Conservation (phyloP, 306 rosid genomes). For the Datisca glomerata region DNA sequence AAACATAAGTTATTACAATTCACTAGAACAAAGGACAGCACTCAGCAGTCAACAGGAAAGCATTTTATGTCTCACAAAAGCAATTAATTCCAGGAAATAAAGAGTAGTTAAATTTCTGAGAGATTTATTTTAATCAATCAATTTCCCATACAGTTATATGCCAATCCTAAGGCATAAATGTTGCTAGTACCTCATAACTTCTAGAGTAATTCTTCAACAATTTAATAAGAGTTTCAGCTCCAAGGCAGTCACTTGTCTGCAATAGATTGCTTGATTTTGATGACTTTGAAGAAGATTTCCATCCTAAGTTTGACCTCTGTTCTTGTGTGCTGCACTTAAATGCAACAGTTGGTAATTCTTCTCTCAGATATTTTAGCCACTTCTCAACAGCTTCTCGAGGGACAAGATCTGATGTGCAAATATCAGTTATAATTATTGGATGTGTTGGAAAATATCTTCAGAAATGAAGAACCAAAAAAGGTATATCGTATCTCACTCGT, state of each 20-base stretch:
- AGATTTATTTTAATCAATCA: too few species aligned
- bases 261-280: slow-evolving; percentile 51
- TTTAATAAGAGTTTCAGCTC: slow-evolving; percentile 89
- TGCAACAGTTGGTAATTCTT: slow-evolving; percentile 94
- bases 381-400: slow-evolving; percentile 89
- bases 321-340: slow-evolving; percentile 96
- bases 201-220: slow-evolving; percentile 91
- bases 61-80: too few species aligned
- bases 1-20: too few species aligned
- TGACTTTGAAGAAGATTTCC: slow-evolving; percentile 67
- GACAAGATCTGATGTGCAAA: slow-evolving; percentile 65
- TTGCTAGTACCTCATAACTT: slow-evolving; percentile 65
- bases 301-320: slow-evolving; percentile 83
- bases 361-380: slow-evolving; percentile 92
- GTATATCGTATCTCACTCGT: not conserved
- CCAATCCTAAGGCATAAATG: not conserved
- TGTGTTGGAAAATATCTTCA: too few species aligned
- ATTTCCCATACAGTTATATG: not conserved
- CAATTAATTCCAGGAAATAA: too few species aligned
- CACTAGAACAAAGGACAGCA: too few species aligned
- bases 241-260: slow-evolving; percentile 88
- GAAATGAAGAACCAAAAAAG: too few species aligned
- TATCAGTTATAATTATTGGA: too few species aligned
- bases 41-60: too few species aligned
- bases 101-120: too few species aligned